A percentile compares a stretch with the other conserved stretches of the same genome.
phyloP scores from a whole-genome alignment of 2,329 filamentous ascomycete species.

The Purpureocillium takamizusanense region DNA sequence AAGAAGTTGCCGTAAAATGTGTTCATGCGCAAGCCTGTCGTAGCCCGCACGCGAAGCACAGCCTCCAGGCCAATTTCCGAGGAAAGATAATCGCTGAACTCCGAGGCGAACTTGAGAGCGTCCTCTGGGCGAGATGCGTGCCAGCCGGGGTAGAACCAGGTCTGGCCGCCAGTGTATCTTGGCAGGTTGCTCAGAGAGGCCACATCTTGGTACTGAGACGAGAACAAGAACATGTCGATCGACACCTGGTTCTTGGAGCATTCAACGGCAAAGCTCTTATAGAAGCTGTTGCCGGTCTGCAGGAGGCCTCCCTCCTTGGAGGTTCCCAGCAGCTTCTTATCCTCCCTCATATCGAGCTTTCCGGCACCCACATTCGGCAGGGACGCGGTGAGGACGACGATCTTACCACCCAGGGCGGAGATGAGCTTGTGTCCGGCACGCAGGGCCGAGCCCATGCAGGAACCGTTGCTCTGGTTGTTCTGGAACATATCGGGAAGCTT shows the following conservation, averaged over 20 bases:
- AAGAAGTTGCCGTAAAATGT: slow-evolving; percentile 99
- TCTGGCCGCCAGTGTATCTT: slow-evolving; percentile 92
- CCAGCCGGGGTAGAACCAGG: slow-evolving; percentile 98
- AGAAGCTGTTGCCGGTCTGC: slow-evolving; percentile 91
- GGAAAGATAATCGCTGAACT: slow-evolving; percentile 95
- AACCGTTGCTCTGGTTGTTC: slow-evolving; percentile 79
- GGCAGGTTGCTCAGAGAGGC: slow-evolving; percentile 93
- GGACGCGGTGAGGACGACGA: slow-evolving; percentile 82
- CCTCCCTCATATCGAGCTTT: slow-evolving; percentile 86
- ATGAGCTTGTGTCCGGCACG: slow-evolving; percentile 94
- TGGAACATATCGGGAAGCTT: slow-evolving; percentile 96
- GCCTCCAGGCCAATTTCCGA: slow-evolving; percentile 94
- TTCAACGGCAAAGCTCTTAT: slow-evolving; percentile 98
- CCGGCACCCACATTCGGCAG: slow-evolving; percentile 85
- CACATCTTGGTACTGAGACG: slow-evolving; percentile 93
- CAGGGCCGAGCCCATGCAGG: slow-evolving; percentile 91
- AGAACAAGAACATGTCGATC: slow-evolving; percentile 97
- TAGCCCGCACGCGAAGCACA: slow-evolving; percentile 88
- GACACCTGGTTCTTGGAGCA: slow-evolving; percentile 99
- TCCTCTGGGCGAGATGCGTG: slow-evolving; percentile 90
- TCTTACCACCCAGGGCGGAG: slow-evolving; percentile 86
- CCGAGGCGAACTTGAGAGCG: slow-evolving; percentile 93
- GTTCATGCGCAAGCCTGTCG: slow-evolving; percentile 89
- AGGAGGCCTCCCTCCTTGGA: slow-evolving; percentile 82
- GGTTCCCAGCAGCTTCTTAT: slow-evolving; percentile 91